Evolutionary conservation across 2,329 filamentous ascomycete genomes (phyloP), one percentile per base, ranked within the genome.

Genomic region (Neophaeococcomyces mojaviensis): DNA sequence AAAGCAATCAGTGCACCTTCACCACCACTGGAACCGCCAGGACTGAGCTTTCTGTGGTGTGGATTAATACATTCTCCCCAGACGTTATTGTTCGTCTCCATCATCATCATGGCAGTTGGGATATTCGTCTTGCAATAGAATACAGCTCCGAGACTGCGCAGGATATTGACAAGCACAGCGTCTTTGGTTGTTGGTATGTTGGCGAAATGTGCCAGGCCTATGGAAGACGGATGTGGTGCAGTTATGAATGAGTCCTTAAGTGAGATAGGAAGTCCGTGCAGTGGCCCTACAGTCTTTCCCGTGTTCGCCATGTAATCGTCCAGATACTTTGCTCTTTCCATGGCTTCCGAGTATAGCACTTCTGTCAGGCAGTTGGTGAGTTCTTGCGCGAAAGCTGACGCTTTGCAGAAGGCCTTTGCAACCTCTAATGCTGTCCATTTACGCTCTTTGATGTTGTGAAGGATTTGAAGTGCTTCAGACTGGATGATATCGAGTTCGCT

Each of bases 261-360:
- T 0, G 80, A 78, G 37, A 72, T 62, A 1, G 64, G 62, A 12
- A 70, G 51, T 60, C 81, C 84, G 60, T 87, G 83, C 1, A 88
- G 69, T 2, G 82, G 81, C 0, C 84, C 84, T 31, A 73, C 63
- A 0, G 70, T 61, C 50, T 67, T 64, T 19, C 31, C 69, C 60
- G 51, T 71, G 62, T 16, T 69, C 59, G 62, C 53, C 3, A 76
- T 65, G 47, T 78, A 67, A 1, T 70, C 64, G 56, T 81, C 77
- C 0, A 79, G 67, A 31, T 70, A 63, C 51, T 71, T 69, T 3
- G 77, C 76, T 32, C 66, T 65, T 24, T 66, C 58, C 38, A 79
- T 64, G 2, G 75, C 76, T 58, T 73, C 68, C 8, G 72, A 61
- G 53, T 78, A 77, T 45, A 81, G 68, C 19, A 73, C 70, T 51